Conservation (phyloP, 805 yeast genomes). For the Candida germanica region DNA sequence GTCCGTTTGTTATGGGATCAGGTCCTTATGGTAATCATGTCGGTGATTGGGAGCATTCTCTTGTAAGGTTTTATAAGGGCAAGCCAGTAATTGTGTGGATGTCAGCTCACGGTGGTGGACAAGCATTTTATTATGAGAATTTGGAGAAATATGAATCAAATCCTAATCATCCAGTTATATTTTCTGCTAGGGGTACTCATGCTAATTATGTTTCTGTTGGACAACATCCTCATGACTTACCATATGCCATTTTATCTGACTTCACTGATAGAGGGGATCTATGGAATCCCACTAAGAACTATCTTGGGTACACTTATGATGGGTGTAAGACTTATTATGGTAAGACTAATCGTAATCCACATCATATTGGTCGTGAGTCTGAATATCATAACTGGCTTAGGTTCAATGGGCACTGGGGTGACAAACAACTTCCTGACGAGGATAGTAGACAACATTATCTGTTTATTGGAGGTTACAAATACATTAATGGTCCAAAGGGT, state of each 20-base stretch:
- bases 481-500: conserved; percentile 91
- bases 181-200: conserved; percentile 93
- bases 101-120: conserved; percentile 98
- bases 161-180: conserved; percentile 63
- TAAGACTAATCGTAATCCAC: conserved; percentile 35
- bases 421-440: conserved; percentile 55
- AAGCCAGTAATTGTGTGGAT: conserved; percentile 86
- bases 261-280: conserved; percentile 93
- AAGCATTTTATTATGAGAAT: conserved; percentile 77
- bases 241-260: conserved; percentile 85
- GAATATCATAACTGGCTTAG: conserved; percentile 73
- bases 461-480: conserved; percentile 79
- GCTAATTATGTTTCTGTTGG: conserved; percentile 97
- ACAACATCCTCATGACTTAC: conserved; percentile 92
- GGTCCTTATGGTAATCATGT: conserved; percentile 98
- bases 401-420: conserved; percentile 89
- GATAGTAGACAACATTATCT: conserved; percentile 87
- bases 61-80: conserved; percentile 80
- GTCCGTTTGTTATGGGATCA: conserved; percentile 95
- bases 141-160: conserved; percentile 58
- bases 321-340: conserved; percentile 50
- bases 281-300: conserved; percentile 90
- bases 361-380: conserved; percentile 51
- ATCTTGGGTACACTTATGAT: conserved; percentile 75
- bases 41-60: conserved; percentile 97